These are phyloP conservation scores for Ambrosiella xylebori DNA, from an alignment of 2,329 filamentous ascomycete species.

Conservation along the genomic window DNA sequence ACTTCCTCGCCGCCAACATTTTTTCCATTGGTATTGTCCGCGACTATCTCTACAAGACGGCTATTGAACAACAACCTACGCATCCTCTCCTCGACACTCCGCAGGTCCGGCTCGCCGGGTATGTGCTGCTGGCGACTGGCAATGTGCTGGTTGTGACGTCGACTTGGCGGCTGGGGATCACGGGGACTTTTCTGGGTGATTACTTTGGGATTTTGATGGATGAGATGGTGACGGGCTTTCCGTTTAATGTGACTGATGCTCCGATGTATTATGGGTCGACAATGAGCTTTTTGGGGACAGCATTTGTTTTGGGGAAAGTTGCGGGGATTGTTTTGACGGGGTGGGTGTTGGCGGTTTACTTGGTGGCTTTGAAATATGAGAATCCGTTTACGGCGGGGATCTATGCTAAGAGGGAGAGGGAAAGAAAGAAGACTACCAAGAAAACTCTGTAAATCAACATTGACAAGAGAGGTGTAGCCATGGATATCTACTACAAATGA, in stretches of 20 bases:
- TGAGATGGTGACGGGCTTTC: conserved; percentile 80
- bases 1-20: conserved; percentile 72
- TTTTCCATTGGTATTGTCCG: conserved; percentile 83
- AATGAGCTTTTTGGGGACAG: conserved; percentile 77
- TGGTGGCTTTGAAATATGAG: conserved; percentile 68
- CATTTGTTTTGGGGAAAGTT: conserved; percentile 70
- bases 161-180: conserved; percentile 84
- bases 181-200: conserved; percentile 90
- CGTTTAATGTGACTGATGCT: conserved; percentile 77
- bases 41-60: conserved; percentile 73
- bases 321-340: conserved; percentile 64
- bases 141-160: conserved; percentile 76
- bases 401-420: conserved; percentile 66
- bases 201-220: conserved; percentile 99
- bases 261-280: conserved; percentile 97
- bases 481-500: not conserved
- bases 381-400: conserved; percentile 90
- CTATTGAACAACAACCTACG: conserved; percentile 57
- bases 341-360: conserved; percentile 62
- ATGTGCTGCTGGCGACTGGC: conserved; percentile 53
- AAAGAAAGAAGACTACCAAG: conserved; percentile 33
- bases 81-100: conserved; percentile 53
- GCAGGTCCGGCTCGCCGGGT: conserved; percentile 44
- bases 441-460: conserved; percentile 11
- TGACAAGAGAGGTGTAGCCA: not conserved